Evolutionary conservation across 208 protist species (phyloP).

Genomic region (Zelonia costaricensis): DNA sequence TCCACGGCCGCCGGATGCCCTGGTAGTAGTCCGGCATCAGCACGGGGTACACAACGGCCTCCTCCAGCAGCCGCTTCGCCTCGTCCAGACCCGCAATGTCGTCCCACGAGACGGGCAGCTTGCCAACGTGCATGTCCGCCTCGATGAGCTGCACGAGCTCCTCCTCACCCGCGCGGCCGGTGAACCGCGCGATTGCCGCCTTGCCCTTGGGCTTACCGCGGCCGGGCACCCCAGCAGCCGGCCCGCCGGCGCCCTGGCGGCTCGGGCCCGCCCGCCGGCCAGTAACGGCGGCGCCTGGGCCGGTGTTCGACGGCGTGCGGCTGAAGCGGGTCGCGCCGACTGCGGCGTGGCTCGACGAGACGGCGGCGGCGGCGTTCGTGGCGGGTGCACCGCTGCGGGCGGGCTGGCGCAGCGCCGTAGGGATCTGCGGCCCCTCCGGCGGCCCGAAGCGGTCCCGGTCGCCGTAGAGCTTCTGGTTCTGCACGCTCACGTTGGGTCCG

Average conservation of each 20-base stretch:
- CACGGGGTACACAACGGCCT: constrained; percentile 93
- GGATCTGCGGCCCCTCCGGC: constrained; percentile 27
- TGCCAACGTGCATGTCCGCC: constrained; percentile 79
- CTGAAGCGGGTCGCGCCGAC: not conserved
- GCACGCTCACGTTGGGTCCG: constrained; percentile 24
- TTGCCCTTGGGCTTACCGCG: constrained; percentile 18
- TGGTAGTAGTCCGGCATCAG: constrained; percentile 93
- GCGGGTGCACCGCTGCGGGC: constrained; percentile 8
- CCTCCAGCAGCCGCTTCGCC: constrained; percentile 91
- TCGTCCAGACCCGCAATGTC: constrained; percentile 91
- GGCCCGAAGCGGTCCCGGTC: constrained; percentile 86
- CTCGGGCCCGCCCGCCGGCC: not conserved
- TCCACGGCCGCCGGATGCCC: constrained; percentile 91
- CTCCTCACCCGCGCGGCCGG: constrained; percentile 70
- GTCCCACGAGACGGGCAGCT: constrained; percentile 74
- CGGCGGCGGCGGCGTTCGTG: not conserved
- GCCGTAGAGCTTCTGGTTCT: constrained; percentile 66
- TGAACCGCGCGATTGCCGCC: constrained; percentile 45
- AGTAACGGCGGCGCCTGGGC: not conserved
- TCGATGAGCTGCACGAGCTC: constrained; percentile 84
- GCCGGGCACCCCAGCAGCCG: not conserved
- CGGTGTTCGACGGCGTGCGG: constrained; percentile 10
- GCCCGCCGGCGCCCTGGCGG: not conserved
- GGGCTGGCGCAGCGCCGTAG: constrained; percentile 1
- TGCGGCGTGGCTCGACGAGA: not conserved